phyloP scores from a whole-genome alignment of 495 filamentous ascomycete species.

The Daldinia grandis region DNA sequence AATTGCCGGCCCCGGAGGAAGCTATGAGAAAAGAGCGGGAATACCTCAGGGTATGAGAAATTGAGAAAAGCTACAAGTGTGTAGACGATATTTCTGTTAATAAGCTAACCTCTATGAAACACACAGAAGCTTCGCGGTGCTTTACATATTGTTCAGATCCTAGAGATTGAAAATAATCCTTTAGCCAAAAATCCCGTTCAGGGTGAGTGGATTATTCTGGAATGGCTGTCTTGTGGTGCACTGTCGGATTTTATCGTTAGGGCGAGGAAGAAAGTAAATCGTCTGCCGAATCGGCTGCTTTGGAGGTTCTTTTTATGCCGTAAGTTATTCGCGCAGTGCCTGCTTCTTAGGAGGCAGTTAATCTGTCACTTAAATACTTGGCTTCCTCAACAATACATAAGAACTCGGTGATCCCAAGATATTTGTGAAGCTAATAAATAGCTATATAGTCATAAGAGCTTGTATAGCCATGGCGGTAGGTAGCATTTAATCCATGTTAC shows the following conservation, averaged over 20 bases:
- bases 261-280: neutral
- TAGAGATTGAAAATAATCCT: slow-evolving; percentile 5
- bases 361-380: neutral
- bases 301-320: slow-evolving; percentile 33
- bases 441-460: slow-evolving; percentile 20
- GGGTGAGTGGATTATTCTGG: slow-evolving; percentile 10
- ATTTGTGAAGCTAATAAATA: slow-evolving; percentile 4
- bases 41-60: neutral
- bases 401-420: too few species aligned
- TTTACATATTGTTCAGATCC: slow-evolving; percentile 12
- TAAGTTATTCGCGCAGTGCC: too few species aligned
- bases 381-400: neutral
- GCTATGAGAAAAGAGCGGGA: neutral
- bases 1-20: neutral
- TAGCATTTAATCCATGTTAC: neutral
- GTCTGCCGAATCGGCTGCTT: slow-evolving; percentile 25
- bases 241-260: slow-evolving; percentile 4
- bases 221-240: slow-evolving; percentile 11
- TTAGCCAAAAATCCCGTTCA: neutral
- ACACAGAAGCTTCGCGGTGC: slow-evolving; percentile 7
- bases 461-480: slow-evolving; percentile 23
- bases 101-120: neutral
- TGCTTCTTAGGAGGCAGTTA: too few species aligned
- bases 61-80: neutral
- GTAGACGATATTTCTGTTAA: neutral